Evolutionary conservation across 306 rosid genomes (phyloP), one percentile per base, ranked within the genome.

Genomic region (Fragaria ananassa): DNA sequence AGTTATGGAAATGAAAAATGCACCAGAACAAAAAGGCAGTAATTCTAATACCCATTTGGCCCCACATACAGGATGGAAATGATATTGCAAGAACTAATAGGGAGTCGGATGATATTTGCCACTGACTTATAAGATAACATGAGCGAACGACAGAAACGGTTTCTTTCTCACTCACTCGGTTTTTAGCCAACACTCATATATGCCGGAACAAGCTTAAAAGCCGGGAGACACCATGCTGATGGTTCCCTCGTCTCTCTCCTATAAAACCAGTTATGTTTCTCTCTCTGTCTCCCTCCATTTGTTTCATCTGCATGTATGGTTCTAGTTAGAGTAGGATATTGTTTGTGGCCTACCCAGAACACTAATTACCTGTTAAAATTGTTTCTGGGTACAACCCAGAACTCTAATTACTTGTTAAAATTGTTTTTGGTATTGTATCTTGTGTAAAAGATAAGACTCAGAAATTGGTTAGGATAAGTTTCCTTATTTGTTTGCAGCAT

Each of bases 161-260:
- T 42, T 54, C 34, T 34, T 14, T n/a, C 42, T 63, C 19, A 21
- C 35, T 39, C 13, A 54, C 39, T 29, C 45, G n/a, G n/a, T 42
- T 27, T 49, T 31, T n/a, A 65, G 47, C 71, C 41, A 29, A 63
- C 46, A 51, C 46, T 39, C 66, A 10, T 46, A n/a, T 27, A 76
- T 72, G 81, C 68, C 75, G 65, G 62, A 74, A 15, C 21, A 34
- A 62, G 49, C 79, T 58, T 72, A 39, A 49, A 41, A 27, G 15
- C 19, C 31, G 8, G 27, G 62, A 31, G 69, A 81, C 80, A 84
- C 80, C 80, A 86, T 87, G 89, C 47, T 81, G 53, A 58, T 85
- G 25, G 18, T 69, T 83, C 82, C 77, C 74, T 75, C 90, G 6
- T 39, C 79, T 42, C 81, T 76, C 41, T 81, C 83, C 50, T 65